phyloP scores from a whole-genome alignment of 768 basidiomycete species.

The Leccinum rimulosum region DNA sequence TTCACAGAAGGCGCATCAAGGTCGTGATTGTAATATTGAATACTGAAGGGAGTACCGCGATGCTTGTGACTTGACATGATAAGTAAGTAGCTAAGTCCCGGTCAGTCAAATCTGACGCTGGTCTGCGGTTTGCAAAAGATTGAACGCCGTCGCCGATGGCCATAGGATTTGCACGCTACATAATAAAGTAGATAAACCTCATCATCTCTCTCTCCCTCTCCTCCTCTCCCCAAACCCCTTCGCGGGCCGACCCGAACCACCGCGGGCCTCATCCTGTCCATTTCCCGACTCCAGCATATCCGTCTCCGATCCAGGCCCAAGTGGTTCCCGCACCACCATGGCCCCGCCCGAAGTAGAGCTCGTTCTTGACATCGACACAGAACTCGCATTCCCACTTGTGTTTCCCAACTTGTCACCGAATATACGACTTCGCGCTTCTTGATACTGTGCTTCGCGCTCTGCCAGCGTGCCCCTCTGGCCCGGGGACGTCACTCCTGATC shows the following conservation, averaged over 20 bases:
- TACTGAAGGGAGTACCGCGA: too few species aligned
- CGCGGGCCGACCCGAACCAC: too few species aligned
- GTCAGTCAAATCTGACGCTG: not conserved
- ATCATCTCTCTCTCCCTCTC: not conserved
- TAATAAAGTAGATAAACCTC: not conserved
- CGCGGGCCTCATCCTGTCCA: too few species aligned
- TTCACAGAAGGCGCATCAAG: too few species aligned
- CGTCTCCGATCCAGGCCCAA: too few species aligned
- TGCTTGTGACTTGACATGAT: too few species aligned
- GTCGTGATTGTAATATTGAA: too few species aligned
- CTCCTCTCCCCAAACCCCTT: too few species aligned
- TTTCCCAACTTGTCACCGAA: constrained; percentile 42
- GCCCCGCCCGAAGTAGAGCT: too few species aligned
- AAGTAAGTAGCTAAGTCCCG: too few species aligned
- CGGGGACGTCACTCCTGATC: constrained; percentile 14
- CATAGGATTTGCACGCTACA: not conserved
- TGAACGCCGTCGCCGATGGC: not conserved
- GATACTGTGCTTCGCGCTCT: constrained; percentile 71
- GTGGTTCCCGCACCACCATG: too few species aligned
- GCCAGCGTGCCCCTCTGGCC: constrained; percentile 39
- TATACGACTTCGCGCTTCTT: constrained; percentile 71
- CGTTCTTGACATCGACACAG: not conserved
- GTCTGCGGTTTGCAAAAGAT: not conserved
- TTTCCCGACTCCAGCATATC: too few species aligned
- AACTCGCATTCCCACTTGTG: not conserved